Conservation (phyloP, 1,284 basidiomycete species). For the Termitomyces sp. region DNA sequence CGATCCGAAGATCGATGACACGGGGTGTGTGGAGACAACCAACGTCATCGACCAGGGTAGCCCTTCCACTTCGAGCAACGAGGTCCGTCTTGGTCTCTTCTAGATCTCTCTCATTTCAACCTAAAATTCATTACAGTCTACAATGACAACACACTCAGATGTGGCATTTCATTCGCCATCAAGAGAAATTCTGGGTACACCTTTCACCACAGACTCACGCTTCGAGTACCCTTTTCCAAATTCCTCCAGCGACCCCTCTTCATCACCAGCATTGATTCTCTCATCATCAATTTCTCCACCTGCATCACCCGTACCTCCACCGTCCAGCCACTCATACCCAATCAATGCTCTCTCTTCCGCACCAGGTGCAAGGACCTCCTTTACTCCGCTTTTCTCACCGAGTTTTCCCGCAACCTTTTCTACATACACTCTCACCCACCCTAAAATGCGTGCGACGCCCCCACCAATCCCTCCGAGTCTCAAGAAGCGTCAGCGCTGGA, state of each 20-base stretch:
- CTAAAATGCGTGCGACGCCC: constrained; percentile 24
- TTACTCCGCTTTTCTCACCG: constrained; percentile 9
- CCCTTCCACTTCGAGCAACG: not conserved
- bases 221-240: constrained; percentile 34
- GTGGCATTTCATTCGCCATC: not conserved
- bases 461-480: constrained; percentile 31
- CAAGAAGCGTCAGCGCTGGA: constrained; percentile 31
- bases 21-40: constrained; percentile 3
- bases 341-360: constrained; percentile 14
- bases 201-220: constrained; percentile 26
- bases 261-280: constrained; percentile 8
- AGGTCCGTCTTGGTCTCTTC: not conserved
- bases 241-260: constrained; percentile 4
- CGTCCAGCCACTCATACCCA: constrained; percentile 4
- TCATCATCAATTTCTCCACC: constrained; percentile 10
- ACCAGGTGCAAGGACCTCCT: constrained; percentile 8
- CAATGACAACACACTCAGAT: not conserved
- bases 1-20: constrained; percentile 4
- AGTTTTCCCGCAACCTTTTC: constrained; percentile 10
- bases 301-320: not conserved
- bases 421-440: constrained; percentile 24
- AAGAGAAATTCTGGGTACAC: constrained; percentile 23
- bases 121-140: not conserved
- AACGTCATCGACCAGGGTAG: constrained; percentile 8
- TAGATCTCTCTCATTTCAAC: no score